Percentiles rank a stretch among this genome's conserved stretches.
These are phyloP conservation scores for Salix caprea DNA, from an alignment of 345 rosid genomes.

Conservation along the genomic window DNA sequence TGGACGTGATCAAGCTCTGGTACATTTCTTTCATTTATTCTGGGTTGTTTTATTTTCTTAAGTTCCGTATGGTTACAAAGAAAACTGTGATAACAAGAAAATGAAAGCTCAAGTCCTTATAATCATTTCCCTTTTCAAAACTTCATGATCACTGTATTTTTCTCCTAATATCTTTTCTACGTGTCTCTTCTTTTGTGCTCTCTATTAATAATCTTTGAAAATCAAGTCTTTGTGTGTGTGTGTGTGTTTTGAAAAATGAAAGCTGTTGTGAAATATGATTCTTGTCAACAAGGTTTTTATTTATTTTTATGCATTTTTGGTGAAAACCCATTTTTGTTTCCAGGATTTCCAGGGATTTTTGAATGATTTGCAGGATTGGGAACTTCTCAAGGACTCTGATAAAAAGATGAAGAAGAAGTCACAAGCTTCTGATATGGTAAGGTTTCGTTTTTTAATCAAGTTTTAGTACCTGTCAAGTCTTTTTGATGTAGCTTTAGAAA, in stretches of 20 bases:
- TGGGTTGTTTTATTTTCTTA: neutral
- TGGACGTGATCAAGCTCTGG: conserved; percentile 62
- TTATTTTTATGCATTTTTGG: neutral
- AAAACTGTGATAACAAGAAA: neutral
- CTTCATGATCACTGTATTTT: neutral
- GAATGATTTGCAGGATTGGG: conserved; percentile 98
- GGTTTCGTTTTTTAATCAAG: neutral
- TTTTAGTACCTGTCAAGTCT: neutral
- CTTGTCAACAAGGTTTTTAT: neutral
- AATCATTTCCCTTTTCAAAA: neutral
- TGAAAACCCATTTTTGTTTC: conserved; percentile 12
- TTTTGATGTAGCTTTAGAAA: neutral
- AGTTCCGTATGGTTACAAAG: neutral
- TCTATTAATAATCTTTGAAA: neutral
- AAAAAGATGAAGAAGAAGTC: conserved; percentile 45
- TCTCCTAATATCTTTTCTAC: neutral
- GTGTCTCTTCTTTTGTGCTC: neutral
- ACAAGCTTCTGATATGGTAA: conserved; percentile 30
- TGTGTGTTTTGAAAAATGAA: neutral
- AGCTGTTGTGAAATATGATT: neutral
- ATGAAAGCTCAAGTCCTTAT: neutral
- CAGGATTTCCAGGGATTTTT: conserved; percentile 91
- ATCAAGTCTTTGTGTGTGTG: neutral
- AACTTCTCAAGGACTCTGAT: conserved; percentile 53
- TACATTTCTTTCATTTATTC: conserved; percentile 15